Evolutionary conservation across 1,284 basidiomycete species (phyloP).

Genomic region (Porodaedalea pini): DNA sequence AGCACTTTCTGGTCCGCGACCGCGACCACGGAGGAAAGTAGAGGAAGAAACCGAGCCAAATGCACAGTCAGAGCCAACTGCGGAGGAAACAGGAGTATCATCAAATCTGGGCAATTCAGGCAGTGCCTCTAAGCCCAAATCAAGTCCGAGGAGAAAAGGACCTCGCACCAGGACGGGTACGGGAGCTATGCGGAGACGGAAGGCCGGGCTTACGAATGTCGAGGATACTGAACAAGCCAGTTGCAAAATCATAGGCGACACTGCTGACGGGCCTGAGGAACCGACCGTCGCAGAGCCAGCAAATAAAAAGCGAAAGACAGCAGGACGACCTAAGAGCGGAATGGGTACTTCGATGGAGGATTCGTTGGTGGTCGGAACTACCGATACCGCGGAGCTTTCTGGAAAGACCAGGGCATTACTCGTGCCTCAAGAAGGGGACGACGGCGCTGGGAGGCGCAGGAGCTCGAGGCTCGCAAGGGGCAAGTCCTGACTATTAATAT

Average conservation of each 20-base stretch:
- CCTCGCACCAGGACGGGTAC: background rate
- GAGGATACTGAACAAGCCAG: too few relatives aligned
- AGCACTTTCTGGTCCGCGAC: background rate
- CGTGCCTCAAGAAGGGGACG: background rate
- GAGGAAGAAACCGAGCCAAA: background rate
- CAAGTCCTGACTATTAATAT: background rate
- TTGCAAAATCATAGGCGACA: too few relatives aligned
- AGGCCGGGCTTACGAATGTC: too few relatives aligned
- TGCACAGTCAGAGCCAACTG: background rate
- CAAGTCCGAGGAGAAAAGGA: background rate
- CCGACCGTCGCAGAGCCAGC: background rate
- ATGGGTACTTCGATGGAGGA: background rate
- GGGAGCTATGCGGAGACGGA: background rate
- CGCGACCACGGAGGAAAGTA: background rate
- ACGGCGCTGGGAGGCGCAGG: background rate
- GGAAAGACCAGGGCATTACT: background rate
- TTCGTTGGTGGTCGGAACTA: too few relatives aligned
- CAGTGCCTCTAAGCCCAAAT: background rate
- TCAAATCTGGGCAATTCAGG: background rate
- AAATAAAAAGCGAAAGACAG: constrained; percentile 1
- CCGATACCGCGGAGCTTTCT: too few relatives aligned
- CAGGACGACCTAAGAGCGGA: background rate
- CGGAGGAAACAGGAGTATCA: background rate
- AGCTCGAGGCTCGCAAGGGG: background rate
- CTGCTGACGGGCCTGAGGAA: background rate